Base-by-base conservation (phyloP, 495 filamentous ascomycete species). In the Aspergillus kassunensis region DNA sequence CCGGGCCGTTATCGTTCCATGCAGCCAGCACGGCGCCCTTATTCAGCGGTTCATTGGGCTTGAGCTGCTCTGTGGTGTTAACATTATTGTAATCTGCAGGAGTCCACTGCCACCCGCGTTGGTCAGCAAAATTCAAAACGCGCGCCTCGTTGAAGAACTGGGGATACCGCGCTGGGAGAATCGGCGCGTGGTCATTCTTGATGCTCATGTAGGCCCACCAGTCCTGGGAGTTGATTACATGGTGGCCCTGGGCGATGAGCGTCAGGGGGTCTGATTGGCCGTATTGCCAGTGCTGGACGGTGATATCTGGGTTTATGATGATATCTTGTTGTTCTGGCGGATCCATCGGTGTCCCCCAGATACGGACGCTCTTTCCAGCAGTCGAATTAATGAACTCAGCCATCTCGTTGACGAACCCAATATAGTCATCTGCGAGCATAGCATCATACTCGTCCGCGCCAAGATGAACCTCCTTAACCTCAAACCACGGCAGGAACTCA, bases 1-100 rank as follows among this genome's bases (percentile, higher is more conserved):
- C 77, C 0, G 78, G 75, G 0, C 79, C 79, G 35, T 77, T 80
- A 43, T 82, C 79, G 43, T 77, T 82, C 79, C 79, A 82, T 2
- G 76, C 75, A 0, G 78, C 79, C 34, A 80, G 56, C 4, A 79
- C 76, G 5, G 76, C 76, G 9, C 79, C 79, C 21, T 65, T 72
- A 8, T 77, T 74, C 1, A 61, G 58, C 9, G 61, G 62, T 6
- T 58, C 61, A 12, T 54, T 51, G 0, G 58, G 54, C 18, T 5
- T 2, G 5, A n/a, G 44, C 45, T 70, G 65, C 48, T 71, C 59
- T 0, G 71, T 75, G 0, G 46, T 37, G 36, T 80, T 78, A 10
- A 73, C 67, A 0, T 69, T 65, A 43, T 80, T 79, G 40, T 77
- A 74, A 6, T 78, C 59, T 11, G 65, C 50, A 0, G 79, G 77